A percentile compares a stretch with the other conserved stretches of the same genome.
These are phyloP conservation scores for Penicillium italicum DNA, from an alignment of 2,329 filamentous ascomycete species.

Conservation along the genomic window DNA sequence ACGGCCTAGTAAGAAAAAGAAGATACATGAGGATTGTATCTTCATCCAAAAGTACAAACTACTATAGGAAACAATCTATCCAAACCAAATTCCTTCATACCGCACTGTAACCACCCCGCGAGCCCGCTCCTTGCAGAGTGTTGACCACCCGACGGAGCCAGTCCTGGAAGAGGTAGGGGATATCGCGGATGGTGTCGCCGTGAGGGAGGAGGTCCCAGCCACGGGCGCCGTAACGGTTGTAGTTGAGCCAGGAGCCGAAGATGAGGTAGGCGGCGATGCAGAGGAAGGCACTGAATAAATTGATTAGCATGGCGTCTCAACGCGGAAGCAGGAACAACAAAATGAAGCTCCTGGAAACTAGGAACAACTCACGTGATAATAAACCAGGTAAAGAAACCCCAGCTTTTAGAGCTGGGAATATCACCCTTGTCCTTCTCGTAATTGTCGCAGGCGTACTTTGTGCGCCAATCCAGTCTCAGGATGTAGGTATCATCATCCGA, in stretches of 20 bases:
- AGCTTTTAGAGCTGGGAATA: constrained; percentile 51
- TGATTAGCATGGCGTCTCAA: not conserved
- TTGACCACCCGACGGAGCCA: constrained; percentile 75
- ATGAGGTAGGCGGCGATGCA: constrained; percentile 85
- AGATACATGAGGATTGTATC: not conserved
- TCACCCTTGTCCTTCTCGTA: constrained; percentile 47
- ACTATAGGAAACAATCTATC: not conserved
- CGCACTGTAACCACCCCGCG: constrained; percentile 88
- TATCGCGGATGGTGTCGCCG: constrained; percentile 83
- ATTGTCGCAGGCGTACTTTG: constrained; percentile 77
- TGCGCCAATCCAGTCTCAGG: constrained; percentile 77
- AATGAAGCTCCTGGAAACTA: not conserved
- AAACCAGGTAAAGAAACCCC: constrained; percentile 98
- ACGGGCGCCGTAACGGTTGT: constrained; percentile 90
- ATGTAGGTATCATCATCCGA: constrained; percentile 58
- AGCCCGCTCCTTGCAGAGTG: constrained; percentile 77
- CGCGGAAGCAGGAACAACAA: not conserved
- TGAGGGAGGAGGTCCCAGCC: constrained; percentile 95
- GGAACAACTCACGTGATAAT: constrained; percentile 73
- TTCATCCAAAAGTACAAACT: constrained; percentile 5
- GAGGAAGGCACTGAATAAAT: constrained; percentile 68
- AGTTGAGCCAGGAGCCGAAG: constrained; percentile 98
- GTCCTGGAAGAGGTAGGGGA: constrained; percentile 89
- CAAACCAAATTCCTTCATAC: constrained; percentile 56
- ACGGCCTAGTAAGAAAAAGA: not conserved